phyloP scores from a whole-genome alignment of 805 yeast species.

The Sugiyamaella chiloensis region DNA sequence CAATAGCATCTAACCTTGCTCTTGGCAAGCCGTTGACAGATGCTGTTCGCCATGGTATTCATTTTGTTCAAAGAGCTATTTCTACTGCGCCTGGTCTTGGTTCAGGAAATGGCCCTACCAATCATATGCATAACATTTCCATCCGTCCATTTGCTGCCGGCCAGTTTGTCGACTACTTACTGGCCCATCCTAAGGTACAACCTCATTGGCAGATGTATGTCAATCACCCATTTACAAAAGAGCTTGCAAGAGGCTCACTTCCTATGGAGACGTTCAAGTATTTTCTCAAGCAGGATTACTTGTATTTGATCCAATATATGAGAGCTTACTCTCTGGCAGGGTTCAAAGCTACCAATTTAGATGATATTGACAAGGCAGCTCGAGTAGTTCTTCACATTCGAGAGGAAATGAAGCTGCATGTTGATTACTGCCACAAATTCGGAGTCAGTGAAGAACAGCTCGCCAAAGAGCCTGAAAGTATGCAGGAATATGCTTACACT shows the following conservation, averaged over 20 bases:
- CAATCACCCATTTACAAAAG: slow-evolving; percentile 58
- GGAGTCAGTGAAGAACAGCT: slow-evolving; percentile 44
- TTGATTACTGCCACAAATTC: slow-evolving; percentile 44
- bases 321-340: slow-evolving; percentile 63
- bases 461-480: slow-evolving; percentile 45
- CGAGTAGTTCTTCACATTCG: slow-evolving; percentile 50
- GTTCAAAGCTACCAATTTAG: slow-evolving; percentile 54
- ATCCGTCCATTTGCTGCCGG: slow-evolving; percentile 35
- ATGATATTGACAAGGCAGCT: slow-evolving; percentile 43
- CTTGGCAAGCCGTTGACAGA: slow-evolving; percentile 44
- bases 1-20: slow-evolving; percentile 75
- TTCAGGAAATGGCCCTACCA: slow-evolving; percentile 68
- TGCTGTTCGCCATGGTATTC: slow-evolving; percentile 56
- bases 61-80: slow-evolving; percentile 66
- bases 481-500: slow-evolving; percentile 59
- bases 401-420: slow-evolving; percentile 56
- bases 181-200: slow-evolving; percentile 52
- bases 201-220: slow-evolving; percentile 57
- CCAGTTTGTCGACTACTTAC: slow-evolving; percentile 48
- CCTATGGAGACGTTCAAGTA: slow-evolving; percentile 49
- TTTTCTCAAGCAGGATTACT: slow-evolving; percentile 62
- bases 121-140: slow-evolving; percentile 51
- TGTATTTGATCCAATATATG: slow-evolving; percentile 66
- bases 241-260: slow-evolving; percentile 51
- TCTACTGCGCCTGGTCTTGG: slow-evolving; percentile 45